Percentiles rank a stretch among this genome's conserved stretches.
Evolutionary conservation across 768 basidiomycete species (phyloP).

Genomic region (Leucogyrophana mollusca): DNA sequence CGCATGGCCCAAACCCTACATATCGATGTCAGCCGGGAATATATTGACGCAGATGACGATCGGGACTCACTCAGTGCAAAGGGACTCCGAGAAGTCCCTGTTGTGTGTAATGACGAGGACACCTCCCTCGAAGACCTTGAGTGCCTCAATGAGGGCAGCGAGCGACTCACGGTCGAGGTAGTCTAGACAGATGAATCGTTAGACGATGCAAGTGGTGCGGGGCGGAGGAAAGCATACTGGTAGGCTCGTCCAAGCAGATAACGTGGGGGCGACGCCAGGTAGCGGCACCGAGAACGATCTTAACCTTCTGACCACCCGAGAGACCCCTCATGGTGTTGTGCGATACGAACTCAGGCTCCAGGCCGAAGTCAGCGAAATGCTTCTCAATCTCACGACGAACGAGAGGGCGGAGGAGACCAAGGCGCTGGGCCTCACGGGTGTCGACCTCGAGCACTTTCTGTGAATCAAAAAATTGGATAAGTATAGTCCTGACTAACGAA

Average conservation of each 20-base stretch:
- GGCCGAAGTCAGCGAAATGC: slow-evolving; percentile 98
- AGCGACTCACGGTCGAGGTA: slow-evolving; percentile 99
- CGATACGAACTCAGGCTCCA: slow-evolving; percentile 97
- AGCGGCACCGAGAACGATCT: slow-evolving; percentile 97
- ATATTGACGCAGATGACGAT: background rate
- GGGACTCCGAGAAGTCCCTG: slow-evolving; percentile 97
- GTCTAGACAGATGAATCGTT: slow-evolving; percentile 45
- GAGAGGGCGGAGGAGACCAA: slow-evolving; percentile 92
- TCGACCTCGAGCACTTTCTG: slow-evolving; percentile 97
- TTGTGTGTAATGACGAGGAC: slow-evolving; percentile 98
- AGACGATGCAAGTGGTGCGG: slow-evolving; percentile 1
- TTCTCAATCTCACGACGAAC: slow-evolving; percentile 99
- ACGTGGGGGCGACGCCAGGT: slow-evolving; percentile 99
- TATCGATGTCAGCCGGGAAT: background rate
- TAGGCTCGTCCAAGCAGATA: slow-evolving; percentile 96
- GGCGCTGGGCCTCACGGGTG: slow-evolving; percentile 94
- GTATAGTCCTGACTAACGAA: background rate
- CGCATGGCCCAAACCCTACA: slow-evolving; percentile 95
- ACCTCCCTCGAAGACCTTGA: slow-evolving; percentile 98
- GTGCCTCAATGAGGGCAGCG: slow-evolving; percentile 95
- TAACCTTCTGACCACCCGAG: slow-evolving; percentile 98
- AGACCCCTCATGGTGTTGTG: slow-evolving; percentile 99
- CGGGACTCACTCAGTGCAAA: slow-evolving; percentile 74
- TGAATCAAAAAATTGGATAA: slow-evolving; percentile 7
- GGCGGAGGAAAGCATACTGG: slow-evolving; percentile 49